phyloP scores from a whole-genome alignment of 2,329 filamentous ascomycete genomes.

The Ceratocystis alfenasii region DNA sequence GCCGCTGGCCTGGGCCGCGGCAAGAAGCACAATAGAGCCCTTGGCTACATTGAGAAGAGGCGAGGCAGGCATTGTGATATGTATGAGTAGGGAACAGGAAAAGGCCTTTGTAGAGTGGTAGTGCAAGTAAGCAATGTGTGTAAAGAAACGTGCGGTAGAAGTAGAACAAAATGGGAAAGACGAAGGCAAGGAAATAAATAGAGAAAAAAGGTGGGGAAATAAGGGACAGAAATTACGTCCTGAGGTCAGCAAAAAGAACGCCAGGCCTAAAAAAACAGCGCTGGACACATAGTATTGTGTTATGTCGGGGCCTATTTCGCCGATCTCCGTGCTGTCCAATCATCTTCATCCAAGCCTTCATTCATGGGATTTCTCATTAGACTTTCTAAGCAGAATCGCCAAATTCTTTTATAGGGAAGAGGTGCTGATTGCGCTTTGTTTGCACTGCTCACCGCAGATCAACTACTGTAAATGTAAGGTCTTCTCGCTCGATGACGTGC shows the following conservation, averaged over 20 bases:
- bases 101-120: background rate
- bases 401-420: no score
- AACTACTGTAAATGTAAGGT: constrained; percentile 48
- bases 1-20: constrained; percentile 8
- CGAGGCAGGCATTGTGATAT: background rate
- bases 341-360: background rate
- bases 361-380: background rate
- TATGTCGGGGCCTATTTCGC: background rate
- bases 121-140: background rate
- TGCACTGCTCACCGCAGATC: constrained; percentile 37
- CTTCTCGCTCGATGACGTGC: constrained; percentile 57
- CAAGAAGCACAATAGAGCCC: constrained; percentile 11
- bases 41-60: constrained; percentile 1
- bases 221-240: background rate
- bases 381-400: background rate
- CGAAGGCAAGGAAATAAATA: background rate
- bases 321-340: background rate
- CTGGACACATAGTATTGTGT: background rate
- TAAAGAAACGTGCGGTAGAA: background rate
- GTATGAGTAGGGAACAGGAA: background rate
- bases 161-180: background rate
- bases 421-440: background rate
- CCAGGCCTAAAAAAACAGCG: background rate
- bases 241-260: background rate
- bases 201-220: background rate